Evolutionary conservation across 2,329 filamentous ascomycete genomes (phyloP), one percentile per base, ranked within the genome.

Genomic region (Beauveria sp.): DNA sequence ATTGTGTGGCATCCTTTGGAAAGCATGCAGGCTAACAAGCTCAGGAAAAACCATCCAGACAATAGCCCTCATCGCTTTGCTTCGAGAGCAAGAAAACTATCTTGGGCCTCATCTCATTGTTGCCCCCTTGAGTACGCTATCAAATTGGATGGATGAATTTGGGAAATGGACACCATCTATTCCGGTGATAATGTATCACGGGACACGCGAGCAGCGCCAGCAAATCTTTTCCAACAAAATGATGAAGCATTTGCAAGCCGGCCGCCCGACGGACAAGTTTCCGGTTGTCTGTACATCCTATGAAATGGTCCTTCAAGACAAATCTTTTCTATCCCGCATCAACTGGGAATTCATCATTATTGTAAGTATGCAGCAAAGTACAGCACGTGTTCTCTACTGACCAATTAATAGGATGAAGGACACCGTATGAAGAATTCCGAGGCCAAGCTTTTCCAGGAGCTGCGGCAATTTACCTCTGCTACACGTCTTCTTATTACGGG

Each of bases 291-390:
- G 92, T 69, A 99, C 94, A 0, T 96, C 89, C 44, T 97, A 97
- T 68, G 94, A 99, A 71, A 97, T 99, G 70, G 92, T 96, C 59
- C 87, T 99, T 75, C 88, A 91, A 67, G 94, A 99, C 70, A 86
- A 90, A 43, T 88, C 91, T 57, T 87, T 87, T 41, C 77, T 99
- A 5, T 86, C 86, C 0, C 88, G 89, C 61, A 93, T 96, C 61
- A 88, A 92, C 41, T 99, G 94, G 94, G 91, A 96, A 59, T 97
- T 96, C 67, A 97, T 99, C 69, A 94, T 99, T 66, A 96, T 99
- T 63, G 88, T 89, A 75, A 70, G 83, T 73, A 14, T 8, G 20
- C 5, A 3, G 12, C 5, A 16, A 14, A 1, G 16, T 54, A 5
- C 12, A 37, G 14, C 2, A 37, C 14, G 34, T 37, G 3, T 14